Percentiles rank a stretch among this genome's conserved stretches.
These are phyloP conservation scores for Bipolaris victoriae DNA, from an alignment of 2,329 filamentous ascomycete species.

Conservation along the genomic window DNA sequence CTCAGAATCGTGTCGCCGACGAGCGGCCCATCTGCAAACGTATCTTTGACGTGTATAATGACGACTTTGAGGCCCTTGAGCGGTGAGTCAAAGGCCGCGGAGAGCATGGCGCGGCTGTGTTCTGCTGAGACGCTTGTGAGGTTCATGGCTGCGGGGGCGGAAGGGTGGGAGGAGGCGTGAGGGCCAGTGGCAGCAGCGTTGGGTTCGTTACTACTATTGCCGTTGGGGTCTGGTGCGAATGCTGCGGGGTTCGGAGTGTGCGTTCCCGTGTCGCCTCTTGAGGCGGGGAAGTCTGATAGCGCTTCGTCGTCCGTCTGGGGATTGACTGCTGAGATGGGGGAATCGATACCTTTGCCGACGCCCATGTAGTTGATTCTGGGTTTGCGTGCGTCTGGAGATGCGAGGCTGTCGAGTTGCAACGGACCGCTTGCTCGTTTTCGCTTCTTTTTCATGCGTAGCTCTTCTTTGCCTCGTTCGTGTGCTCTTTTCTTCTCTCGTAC, in stretches of 20 bases:
- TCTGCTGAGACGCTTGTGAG: conserved; percentile 31
- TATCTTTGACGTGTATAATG: conserved; percentile 94
- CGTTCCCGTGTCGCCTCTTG: conserved; percentile 22
- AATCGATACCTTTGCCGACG: conserved; percentile 21
- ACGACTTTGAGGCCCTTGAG: conserved; percentile 79
- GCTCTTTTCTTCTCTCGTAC: conserved; percentile 61
- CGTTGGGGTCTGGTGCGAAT: not conserved
- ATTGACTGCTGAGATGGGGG: conserved; percentile 14
- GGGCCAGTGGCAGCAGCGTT: not conserved
- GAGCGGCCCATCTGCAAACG: conserved; percentile 71
- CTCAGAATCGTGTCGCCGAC: conserved; percentile 70
- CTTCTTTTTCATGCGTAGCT: conserved; percentile 59
- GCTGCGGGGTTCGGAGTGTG: conserved; percentile 26
- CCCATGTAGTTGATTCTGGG: conserved; percentile 20
- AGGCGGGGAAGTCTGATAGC: conserved; percentile 34
- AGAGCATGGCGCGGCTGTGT: conserved; percentile 36
- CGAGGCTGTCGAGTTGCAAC: conserved; percentile 23
- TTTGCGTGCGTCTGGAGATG: conserved; percentile 19
- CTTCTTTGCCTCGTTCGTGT: conserved; percentile 43
- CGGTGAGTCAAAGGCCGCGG: conserved; percentile 50
- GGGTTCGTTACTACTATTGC: not conserved
- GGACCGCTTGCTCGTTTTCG: conserved; percentile 65
- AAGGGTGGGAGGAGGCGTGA: conserved; percentile 21
- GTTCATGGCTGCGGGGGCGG: conserved; percentile 34
- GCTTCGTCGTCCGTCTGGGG: conserved; percentile 33